Percentiles rank a stretch among this genome's conserved stretches.
Conservation (phyloP, 169 alveolate species). For the Ichthyophthirius multifiliis region DNA sequence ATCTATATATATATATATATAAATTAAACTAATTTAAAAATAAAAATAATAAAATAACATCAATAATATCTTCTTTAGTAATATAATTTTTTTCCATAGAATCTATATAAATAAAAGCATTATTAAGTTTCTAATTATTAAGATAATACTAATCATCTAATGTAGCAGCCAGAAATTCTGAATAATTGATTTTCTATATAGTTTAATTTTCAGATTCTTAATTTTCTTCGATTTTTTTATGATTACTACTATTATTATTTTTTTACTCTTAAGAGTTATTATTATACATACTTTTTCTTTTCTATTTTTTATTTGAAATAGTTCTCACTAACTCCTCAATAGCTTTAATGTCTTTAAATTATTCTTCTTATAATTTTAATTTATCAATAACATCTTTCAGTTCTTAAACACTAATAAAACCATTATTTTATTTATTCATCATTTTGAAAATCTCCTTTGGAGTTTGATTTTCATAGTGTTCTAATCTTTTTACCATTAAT, state of each 20-base stretch:
- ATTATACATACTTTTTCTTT: too few species aligned
- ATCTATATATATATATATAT: background rate
- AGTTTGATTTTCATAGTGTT: background rate
- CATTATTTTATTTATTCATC: background rate
- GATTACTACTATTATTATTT: background rate
- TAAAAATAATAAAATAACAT: background rate
- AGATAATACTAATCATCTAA: background rate
- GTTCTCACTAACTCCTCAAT: background rate
- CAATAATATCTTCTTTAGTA: background rate
- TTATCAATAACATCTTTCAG: background rate
- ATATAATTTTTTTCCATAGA: background rate
- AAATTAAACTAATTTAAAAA: background rate
- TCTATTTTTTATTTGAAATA: too few species aligned
- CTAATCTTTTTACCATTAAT: background rate
- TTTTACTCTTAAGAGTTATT: background rate
- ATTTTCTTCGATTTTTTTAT: background rate
- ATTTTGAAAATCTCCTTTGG: background rate
- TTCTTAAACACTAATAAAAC: slow-evolving; percentile 5
- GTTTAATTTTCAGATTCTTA: background rate
- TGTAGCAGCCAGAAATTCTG: background rate
- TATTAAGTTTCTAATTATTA: background rate
- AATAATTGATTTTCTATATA: background rate
- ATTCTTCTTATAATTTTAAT: background rate
- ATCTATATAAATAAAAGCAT: background rate
- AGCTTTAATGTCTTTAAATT: background rate